Base-by-base conservation (phyloP, 2,329 filamentous ascomycete genomes). In the Ceratocystiopsis sp. region DNA sequence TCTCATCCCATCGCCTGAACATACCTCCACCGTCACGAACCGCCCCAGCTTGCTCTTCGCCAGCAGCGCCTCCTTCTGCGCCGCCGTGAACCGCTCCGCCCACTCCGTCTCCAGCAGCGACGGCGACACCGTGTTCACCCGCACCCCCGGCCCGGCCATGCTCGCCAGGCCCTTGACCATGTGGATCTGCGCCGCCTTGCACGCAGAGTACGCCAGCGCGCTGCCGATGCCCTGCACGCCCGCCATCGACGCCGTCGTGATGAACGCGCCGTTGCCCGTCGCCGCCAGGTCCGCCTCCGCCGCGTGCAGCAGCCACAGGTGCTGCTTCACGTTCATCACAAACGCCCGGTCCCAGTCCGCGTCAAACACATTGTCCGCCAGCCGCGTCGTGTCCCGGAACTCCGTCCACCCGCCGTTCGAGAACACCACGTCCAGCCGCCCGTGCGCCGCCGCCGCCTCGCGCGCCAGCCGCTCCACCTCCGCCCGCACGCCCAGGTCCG, bases 351-450 rank as follows among this genome's bases (percentile, higher is more conserved):
- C 73, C 73, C 73, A 77, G 51, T 77, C 72, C 2, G 66, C 66
- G 49, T 78, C 73, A 25, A 61, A 51, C n/a, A 66, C 56, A 46
- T 71, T 71, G 12, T 75, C 69, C 21, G 71, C 63, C 21, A 75
- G 53, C 49, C 67, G 56, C 9, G 48, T 54, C 38, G 72, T 60
- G 41, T 67, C 56, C 13, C 65, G 58, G 15, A 68, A 55, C 15
- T 52, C 54, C 0, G 69, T 71, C 68, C 69, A 74, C 3, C 70
- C 69, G 9, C 80, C 80, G 57, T 91, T 91, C 3, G 79, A 81
- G 52, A 89, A 73, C 38, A 91, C 65, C 36, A 85, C 68, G 59
- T 91, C 83, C n/a, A 91, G 58, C 1, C 78, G 74, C 5, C 78
- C 80, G 49, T 84, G 66, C n/a, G 59, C 59, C 21, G 67, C 60